Evolutionary conservation across 805 yeast species (phyloP).

Genomic region (Candida lessepsii): DNA sequence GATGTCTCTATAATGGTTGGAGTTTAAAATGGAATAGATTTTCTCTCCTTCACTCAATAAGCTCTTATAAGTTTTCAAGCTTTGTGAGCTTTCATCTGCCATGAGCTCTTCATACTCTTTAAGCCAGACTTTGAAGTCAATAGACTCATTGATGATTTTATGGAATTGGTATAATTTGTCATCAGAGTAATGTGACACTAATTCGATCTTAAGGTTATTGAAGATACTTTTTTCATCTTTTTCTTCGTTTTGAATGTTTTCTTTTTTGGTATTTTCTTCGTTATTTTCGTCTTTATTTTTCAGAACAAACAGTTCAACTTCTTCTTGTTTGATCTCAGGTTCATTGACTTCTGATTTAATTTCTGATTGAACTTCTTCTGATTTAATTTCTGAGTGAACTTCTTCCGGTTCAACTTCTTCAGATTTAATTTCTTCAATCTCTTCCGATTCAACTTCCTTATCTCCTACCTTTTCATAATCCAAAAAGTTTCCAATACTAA

Average conservation of each 20-base stretch:
- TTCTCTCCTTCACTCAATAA: conserved; percentile 57
- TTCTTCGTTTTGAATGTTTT: too few species aligned
- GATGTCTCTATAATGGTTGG: not conserved
- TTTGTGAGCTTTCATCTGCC: conserved; percentile 41
- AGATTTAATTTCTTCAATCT: too few species aligned
- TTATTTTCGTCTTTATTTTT: too few species aligned
- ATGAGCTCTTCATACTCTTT: conserved; percentile 42
- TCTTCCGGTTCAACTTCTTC: too few species aligned
- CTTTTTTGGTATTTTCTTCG: too few species aligned
- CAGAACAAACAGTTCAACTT: too few species aligned
- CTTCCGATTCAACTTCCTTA: conserved; percentile 5
- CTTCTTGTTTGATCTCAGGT: too few species aligned
- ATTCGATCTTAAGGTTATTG: conserved; percentile 28
- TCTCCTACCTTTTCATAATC: too few species aligned
- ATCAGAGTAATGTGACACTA: conserved; percentile 52
- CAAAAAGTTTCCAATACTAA: conserved; percentile 33
- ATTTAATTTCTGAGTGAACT: too few species aligned
- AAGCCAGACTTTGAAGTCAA: conserved; percentile 54
- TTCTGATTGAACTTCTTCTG: too few species aligned
- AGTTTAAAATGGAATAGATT: conserved; percentile 21
- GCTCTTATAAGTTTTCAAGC: conserved; percentile 44
- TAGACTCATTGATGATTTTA: conserved; percentile 37
- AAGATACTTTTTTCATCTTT: not conserved
- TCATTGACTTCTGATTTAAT: too few species aligned
- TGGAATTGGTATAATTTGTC: conserved; percentile 44